Percentiles rank a stretch among this genome's conserved stretches.
Conservation (phyloP, 1,284 basidiomycete species). For the Sporisorium graminicola region DNA sequence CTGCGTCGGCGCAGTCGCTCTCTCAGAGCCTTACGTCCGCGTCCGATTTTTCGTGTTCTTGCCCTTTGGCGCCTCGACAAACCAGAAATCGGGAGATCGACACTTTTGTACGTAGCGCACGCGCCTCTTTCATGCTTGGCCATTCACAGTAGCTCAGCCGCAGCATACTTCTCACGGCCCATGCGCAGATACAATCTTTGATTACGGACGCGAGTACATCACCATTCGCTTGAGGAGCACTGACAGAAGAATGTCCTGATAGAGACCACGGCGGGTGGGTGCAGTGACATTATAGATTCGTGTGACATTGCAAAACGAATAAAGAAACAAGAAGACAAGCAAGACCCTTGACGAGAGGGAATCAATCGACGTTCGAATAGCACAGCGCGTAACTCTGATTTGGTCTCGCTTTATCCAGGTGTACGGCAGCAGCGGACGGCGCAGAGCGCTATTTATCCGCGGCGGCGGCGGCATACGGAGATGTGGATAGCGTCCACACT, state of each 20-base stretch:
- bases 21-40: slow-evolving; percentile 3
- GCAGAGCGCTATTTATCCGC: neutral
- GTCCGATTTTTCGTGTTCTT: neutral
- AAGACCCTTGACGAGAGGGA: neutral
- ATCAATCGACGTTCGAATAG: neutral
- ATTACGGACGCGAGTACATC: neutral
- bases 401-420: neutral
- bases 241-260: neutral
- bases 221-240: neutral
- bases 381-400: neutral
- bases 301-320: neutral
- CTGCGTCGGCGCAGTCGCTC: slow-evolving; percentile 1
- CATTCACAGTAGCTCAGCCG: neutral
- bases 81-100: slow-evolving; percentile 5
- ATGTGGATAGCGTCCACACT: slow-evolving; percentile 74
- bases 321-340: too few relatives aligned
- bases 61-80: neutral
- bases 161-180: neutral
- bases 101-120: slow-evolving; percentile 1
- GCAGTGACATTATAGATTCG: slow-evolving; percentile 12
- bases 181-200: slow-evolving; percentile 1
- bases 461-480: slow-evolving; percentile 20
- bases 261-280: neutral
- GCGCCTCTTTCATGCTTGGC: neutral
- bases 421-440: too few relatives aligned